Percentiles rank a stretch among this genome's conserved stretches.
Evolutionary conservation across 345 rosid species (phyloP).

Genomic region (Acer negundo): DNA sequence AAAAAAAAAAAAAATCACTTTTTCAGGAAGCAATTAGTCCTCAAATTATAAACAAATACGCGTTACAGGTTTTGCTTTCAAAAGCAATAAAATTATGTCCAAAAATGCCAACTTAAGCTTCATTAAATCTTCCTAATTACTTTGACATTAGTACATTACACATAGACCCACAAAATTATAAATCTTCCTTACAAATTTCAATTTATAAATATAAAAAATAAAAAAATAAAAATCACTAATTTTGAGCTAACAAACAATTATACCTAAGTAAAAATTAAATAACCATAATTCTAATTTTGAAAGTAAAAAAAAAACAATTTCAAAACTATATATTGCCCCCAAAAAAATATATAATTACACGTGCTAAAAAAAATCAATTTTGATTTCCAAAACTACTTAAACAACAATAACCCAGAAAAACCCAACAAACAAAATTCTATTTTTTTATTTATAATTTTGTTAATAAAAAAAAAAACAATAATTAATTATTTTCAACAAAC

Average conservation of each 20-base stretch:
- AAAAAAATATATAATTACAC: no score
- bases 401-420: neutral
- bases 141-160: neutral
- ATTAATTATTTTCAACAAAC: neutral
- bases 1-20: neutral
- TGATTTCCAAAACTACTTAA: neutral
- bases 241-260: neutral
- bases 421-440: neutral
- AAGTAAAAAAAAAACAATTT: neutral
- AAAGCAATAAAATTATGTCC: neutral
- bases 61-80: neutral
- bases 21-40: neutral
- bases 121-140: neutral
- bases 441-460: neutral
- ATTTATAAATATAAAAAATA: no score
- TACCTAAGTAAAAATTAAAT: no score
- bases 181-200: no score
- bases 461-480: neutral
- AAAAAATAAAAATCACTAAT: no score
- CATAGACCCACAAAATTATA: no score
- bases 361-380: neutral
- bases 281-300: neutral
- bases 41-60: no score
- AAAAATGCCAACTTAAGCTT: neutral
- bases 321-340: no score